Percentiles rank a stretch among this genome's conserved stretches.
Conservation (phyloP, 1,284 basidiomycete species). For the Tilletia setariae region DNA sequence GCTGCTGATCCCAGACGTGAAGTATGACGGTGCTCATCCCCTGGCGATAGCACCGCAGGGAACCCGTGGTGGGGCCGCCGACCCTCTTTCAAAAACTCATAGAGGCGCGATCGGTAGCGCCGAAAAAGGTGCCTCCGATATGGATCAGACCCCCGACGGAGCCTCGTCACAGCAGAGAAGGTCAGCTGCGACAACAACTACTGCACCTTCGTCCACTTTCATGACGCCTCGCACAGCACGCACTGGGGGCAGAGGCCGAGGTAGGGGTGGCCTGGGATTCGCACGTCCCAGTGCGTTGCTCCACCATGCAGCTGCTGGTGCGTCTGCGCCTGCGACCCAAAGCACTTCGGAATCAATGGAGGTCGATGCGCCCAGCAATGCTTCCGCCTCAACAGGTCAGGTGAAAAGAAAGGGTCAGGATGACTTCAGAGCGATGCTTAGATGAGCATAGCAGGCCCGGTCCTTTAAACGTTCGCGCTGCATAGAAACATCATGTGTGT, state of each 20-base stretch:
- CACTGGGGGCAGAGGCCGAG: background rate
- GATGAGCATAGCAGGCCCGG: background rate
- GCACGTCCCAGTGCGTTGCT: background rate
- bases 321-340: too few relatives aligned
- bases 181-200: background rate
- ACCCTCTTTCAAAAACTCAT: background rate
- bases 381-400: conserved; percentile 45
- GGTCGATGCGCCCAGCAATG: conserved; percentile 45
- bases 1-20: background rate
- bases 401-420: background rate
- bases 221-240: background rate
- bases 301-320: background rate
- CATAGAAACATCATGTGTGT: too few relatives aligned
- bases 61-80: background rate
- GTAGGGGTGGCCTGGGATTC: background rate
- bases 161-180: too few relatives aligned
- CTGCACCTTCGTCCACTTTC: background rate
- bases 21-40: background rate
- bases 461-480: too few relatives aligned
- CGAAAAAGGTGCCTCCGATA: background rate
- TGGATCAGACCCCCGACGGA: background rate
- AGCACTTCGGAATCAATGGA: conserved; percentile 12
- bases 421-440: background rate
- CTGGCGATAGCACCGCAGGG: background rate
- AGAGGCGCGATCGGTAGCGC: background rate